Evolutionary conservation across 495 filamentous ascomycete genomes (phyloP), one percentile per base, ranked within the genome.

Genomic region (Lineolata rhizophorae): DNA sequence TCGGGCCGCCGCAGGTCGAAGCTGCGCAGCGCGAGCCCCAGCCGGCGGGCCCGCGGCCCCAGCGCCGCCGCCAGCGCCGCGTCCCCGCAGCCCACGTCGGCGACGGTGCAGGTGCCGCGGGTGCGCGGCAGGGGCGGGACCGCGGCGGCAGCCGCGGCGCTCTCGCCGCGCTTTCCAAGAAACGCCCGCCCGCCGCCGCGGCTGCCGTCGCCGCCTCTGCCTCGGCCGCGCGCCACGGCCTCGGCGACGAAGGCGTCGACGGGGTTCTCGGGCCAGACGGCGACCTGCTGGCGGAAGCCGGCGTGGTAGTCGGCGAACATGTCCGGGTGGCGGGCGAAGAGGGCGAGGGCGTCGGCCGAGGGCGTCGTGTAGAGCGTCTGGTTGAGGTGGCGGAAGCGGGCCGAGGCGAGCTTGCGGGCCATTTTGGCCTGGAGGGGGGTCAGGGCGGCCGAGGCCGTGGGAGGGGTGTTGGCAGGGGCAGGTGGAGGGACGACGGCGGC

Each of bases 341-440:
- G 65, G 35, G 65, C 49, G 35, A 85, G 66, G 11, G 84, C 72
- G 30, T 82, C 65, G 27, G 57, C 51, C 1, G 87, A 97, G 11
- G 83, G 76, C 4, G 75, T 80, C 8, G 84, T 94, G 53, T 95
- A 94, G 16, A 95, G 76, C 3, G 76, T 82, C 55, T 97, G 72
- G 56, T 97, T 97, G 38, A 97, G 68, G 50, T 94, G 80, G 41
- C 87, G 82, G 67, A 97, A 97, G 36, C 87, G 85, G 10, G 87
- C 82, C 3, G 79, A 82, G 35, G 83, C 63, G 34, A 97, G 70
- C 54, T 95, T 95, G 38, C 78, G 68, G 35, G 76, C 76, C 87
- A 97, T 97, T 3, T 73, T 70, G 35, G 74, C 70, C 59, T 97
- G 87, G 31, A 97, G 65, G 19, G 87, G 83, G 0, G 87, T 97